Evolutionary conservation across 805 yeast species (phyloP).

Genomic region (Myxozyma neotropica): DNA sequence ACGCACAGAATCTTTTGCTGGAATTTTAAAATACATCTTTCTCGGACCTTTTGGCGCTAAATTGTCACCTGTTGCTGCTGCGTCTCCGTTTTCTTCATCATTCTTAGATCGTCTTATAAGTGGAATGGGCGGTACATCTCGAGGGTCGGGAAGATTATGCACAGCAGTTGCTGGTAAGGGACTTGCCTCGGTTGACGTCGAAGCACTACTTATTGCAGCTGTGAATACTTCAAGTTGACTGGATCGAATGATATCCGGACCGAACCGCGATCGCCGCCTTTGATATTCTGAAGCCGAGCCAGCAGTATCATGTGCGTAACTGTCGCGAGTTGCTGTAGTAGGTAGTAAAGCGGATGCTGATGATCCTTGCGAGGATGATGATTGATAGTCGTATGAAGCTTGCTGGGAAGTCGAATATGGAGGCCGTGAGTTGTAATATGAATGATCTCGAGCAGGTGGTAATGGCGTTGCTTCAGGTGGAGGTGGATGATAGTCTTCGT

Average conservation of each 20-base stretch:
- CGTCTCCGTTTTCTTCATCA: background rate
- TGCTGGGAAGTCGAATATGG: background rate
- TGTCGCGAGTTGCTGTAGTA: background rate
- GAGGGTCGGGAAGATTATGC: background rate
- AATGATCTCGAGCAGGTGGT: conserved; percentile 3
- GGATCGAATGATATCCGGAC: conserved; percentile 11
- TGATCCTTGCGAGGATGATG: background rate
- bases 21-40: conserved; percentile 31
- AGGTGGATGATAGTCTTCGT: conserved; percentile 20
- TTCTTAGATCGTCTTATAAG: background rate
- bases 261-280: conserved; percentile 14
- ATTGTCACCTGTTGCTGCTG: background rate
- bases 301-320: background rate
- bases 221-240: background rate
- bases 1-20: conserved; percentile 5
- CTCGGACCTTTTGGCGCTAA: conserved; percentile 13
- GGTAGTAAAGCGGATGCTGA: background rate
- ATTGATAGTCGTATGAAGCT: background rate
- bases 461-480: conserved; percentile 17
- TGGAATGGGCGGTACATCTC: conserved; percentile 8
- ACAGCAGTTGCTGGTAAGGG: background rate
- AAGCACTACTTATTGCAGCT: background rate
- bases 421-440: background rate
- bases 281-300: background rate
- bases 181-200: background rate